Evolutionary conservation across 75 land plant species (phyloP).

Genomic region (Pseudotsuga menziesii): DNA sequence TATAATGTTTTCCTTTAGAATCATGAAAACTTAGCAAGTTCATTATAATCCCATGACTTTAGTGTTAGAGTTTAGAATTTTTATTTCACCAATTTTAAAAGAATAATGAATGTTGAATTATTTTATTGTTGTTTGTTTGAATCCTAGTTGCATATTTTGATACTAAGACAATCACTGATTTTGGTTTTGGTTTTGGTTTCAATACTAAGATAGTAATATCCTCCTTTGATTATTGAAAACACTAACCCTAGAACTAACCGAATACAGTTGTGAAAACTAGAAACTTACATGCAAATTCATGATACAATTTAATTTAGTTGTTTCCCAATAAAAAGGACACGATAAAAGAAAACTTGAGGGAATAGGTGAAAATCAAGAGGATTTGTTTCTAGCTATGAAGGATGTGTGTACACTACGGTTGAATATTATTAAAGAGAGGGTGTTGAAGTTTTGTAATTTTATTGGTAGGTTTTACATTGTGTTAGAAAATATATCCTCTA

Average conservation of each 20-base stretch:
- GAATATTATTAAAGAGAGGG: not conserved
- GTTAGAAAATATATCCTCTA: not conserved
- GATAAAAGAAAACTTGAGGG: not conserved
- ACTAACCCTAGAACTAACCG: not conserved
- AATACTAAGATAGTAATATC: no score
- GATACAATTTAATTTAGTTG: not conserved
- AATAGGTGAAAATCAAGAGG: not conserved
- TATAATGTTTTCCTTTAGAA: no score
- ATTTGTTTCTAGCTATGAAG: not conserved
- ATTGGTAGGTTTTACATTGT: not conserved
- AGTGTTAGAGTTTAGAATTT: no score
- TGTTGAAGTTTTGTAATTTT: not conserved
- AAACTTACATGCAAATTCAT: not conserved
- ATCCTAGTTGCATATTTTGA: no score
- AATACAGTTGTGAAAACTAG: not conserved
- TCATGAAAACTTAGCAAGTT: no score
- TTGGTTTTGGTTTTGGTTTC: no score
- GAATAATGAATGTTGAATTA: no score
- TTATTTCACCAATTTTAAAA: no score
- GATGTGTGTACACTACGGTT: not conserved
- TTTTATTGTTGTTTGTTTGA: no score
- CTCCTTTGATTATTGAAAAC: not conserved
- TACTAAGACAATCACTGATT: no score
- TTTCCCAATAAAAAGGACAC: not conserved
- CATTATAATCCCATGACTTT: no score